Evolutionary conservation across 2,329 filamentous ascomycete species (phyloP), one percentile per base, ranked within the genome.

Genomic region (Cadophora sp.): DNA sequence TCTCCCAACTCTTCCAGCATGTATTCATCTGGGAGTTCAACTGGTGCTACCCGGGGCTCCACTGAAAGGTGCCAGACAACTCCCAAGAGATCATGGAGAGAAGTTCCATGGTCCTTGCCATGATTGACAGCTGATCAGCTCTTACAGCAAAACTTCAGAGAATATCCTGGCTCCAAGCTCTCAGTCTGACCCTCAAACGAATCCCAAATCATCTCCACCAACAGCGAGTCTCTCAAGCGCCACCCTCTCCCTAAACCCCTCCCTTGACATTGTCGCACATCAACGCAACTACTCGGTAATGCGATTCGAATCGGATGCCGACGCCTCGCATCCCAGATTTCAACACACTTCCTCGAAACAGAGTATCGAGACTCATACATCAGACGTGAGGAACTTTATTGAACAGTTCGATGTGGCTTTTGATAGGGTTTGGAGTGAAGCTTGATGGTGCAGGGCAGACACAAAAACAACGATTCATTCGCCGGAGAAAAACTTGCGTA

Each of bases 21-120:
- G 48, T 51, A 24, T n/a, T 13, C 48, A 30, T 30, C 48, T 33
- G 14, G 13, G 27, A 51, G 48, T 22, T 51, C 48, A 9, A 33
- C 48, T 18, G 48, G 48, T 13, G 48, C 48, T 51, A 51, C 48
- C 27, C 48, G n/a, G 14, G 48, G 48, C 18, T 51, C 48, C 14
- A 30, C n/a, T 4, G 7, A 30, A 51, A 51, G 24, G 48, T 51
- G 22, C 18, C 14, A 24, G 20, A 5, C 22, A 50, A 13, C 11
- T 13, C 11, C 11, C 36, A 39, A 39, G 11, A 2, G 11, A 11
- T 9, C 36, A 45, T 13, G 27, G 6, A 45, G 41, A 45, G 7
- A 13, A 45, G n/a, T 5, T 39, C 36, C 36, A 11, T 9, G 36
- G 36, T 39, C 36, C 41, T 45, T 18, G 41, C 41, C 41, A 18